Evolutionary conservation across 495 filamentous ascomycete species (phyloP), one percentile per base, ranked within the genome.

Genomic region (Alectoria sarmentosa): DNA sequence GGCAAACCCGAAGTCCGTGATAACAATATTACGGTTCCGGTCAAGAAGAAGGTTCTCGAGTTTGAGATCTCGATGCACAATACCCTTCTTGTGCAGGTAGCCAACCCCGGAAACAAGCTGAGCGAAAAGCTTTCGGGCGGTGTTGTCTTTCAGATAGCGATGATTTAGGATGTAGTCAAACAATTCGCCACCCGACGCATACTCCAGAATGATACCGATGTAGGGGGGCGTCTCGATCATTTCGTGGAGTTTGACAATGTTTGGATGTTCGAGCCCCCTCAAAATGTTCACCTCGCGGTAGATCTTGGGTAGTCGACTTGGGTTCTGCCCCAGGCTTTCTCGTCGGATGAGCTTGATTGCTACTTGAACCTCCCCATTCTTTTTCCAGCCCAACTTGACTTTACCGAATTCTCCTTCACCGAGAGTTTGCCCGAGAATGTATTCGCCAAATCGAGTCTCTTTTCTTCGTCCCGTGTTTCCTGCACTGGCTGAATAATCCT

Each of bases 401-500:
- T 99, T 99, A 60, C 94, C 94, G 73, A 99, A 99, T 71, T 99
- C 94, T 39, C 94, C 94, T 78, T 98, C 94, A 58, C 94, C 94
- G 36, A 99, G 86, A n/a, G 93, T 97, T 69, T 96, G 91, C 7
- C 94, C 94, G 13, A 99, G 80, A 63, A 94, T 90, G 72, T 96
- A 99, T 34, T 96, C 90, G 44, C 94, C 95, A 73, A 98, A 98
- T 19, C 86, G 89, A 28, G 86, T 91, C 65, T 91, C 90, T 77
- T 95, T 98, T 63, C 79, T 79, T 61, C 77, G 76, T 32, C 75
- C 65, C 13, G 74, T 71, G 37, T 76, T 74, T 36, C 58, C 60
- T 55, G 70, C 49, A 15, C 78, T 77, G 14, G 77, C 78, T 19
- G 80, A 79, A 75, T 92, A 88, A 69, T 96, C 91, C 68, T 96